Evolutionary conservation across 176 grass and related monocot species (phyloP).

Genomic region (Chrysopogon serrulatus): DNA sequence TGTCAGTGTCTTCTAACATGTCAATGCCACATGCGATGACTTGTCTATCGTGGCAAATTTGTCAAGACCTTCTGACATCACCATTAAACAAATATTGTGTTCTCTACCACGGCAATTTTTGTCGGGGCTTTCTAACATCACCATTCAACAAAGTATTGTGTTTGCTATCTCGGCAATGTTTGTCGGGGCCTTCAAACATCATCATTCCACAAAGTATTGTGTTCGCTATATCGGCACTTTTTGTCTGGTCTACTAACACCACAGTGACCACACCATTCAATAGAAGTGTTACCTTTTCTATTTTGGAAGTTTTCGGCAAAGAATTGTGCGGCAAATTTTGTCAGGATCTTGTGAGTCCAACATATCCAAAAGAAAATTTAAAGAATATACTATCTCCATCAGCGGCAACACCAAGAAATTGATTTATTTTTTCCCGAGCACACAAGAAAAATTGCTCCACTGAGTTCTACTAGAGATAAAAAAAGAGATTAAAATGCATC

Average conservation of each 20-base stretch:
- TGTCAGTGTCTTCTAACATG: neutral
- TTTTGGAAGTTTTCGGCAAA: neutral
- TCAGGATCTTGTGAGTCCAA: neutral
- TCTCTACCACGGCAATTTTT: slow-evolving; percentile 6
- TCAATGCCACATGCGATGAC: neutral
- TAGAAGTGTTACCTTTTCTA: neutral
- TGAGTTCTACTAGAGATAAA: no score
- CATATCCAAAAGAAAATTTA: neutral
- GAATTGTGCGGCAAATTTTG: neutral
- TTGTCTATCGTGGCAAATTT: neutral
- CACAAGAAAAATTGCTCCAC: neutral
- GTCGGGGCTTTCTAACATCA: neutral
- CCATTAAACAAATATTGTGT: neutral
- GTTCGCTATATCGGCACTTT: neutral
- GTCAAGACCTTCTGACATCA: neutral
- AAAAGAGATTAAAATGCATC: no score
- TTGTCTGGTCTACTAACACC: neutral
- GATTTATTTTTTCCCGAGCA: neutral
- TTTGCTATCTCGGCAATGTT: neutral
- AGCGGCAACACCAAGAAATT: neutral
- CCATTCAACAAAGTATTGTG: neutral
- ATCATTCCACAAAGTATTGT: neutral
- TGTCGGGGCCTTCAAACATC: neutral
- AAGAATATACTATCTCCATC: neutral
- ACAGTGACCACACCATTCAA: neutral